phyloP scores from a whole-genome alignment of 441 rosid species.

The Aleurites moluccanus region DNA sequence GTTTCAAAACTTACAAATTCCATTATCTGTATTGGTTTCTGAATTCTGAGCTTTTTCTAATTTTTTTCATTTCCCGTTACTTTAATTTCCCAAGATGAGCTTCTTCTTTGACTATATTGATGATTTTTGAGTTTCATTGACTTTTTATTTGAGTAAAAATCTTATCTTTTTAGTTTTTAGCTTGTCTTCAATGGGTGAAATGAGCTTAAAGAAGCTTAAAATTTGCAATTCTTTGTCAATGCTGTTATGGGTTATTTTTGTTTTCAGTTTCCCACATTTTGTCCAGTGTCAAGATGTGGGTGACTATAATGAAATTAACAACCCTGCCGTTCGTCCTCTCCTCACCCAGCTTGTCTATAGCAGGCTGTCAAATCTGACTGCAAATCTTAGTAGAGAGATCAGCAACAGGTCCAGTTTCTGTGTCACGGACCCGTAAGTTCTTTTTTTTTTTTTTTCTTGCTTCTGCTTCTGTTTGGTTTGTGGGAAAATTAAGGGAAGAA shows the following conservation, averaged over 20 bases:
- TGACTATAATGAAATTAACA: constrained; percentile 39
- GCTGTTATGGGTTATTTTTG: constrained; percentile 40
- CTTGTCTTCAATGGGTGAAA: constrained; percentile 19
- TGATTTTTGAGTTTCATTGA: not conserved
- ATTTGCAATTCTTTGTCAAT: constrained; percentile 32
- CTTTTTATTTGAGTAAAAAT: not conserved
- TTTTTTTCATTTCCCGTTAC: not conserved
- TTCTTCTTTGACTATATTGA: not conserved
- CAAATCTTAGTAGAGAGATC: constrained; percentile 48
- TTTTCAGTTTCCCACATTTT: constrained; percentile 35
- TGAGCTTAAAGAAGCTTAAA: constrained; percentile 40
- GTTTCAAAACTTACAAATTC: not conserved
- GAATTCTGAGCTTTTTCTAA: not conserved
- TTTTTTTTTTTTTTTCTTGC: not conserved
- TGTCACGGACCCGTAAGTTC: constrained; percentile 68
- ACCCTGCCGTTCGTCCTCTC: constrained; percentile 57
- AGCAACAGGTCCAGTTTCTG: constrained; percentile 59
- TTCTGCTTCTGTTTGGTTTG: constrained; percentile 7
- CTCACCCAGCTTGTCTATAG: constrained; percentile 50
- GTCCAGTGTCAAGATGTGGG: constrained; percentile 56
- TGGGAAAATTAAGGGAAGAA: constrained; percentile 1
- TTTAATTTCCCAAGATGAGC: constrained; percentile 3
- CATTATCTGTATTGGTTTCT: not conserved
- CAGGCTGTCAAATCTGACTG: constrained; percentile 60
- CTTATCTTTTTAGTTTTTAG: not conserved